Evolutionary conservation across 805 yeast species (phyloP).

Genomic region (Metschnikowia henanensis): DNA sequence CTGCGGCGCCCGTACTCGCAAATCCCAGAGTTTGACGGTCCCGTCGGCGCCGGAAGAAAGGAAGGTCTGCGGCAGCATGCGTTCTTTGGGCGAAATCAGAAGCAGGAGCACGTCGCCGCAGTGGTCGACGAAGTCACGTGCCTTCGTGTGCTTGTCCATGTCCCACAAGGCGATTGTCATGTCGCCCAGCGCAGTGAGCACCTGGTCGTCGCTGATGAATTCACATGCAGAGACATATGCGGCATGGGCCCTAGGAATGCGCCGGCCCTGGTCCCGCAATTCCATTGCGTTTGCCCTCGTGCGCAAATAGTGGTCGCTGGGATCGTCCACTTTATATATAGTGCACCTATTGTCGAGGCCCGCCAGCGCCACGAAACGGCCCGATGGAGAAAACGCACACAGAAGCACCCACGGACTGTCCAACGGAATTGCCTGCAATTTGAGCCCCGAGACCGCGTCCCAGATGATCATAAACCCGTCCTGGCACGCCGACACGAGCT

Average conservation of each 20-base stretch:
- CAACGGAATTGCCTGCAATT: slow-evolving; percentile 66
- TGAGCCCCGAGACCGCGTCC: slow-evolving; percentile 75
- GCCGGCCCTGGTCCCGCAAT: slow-evolving; percentile 12
- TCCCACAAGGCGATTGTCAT: slow-evolving; percentile 83
- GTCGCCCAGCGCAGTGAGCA: slow-evolving; percentile 81
- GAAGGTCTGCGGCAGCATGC: slow-evolving; percentile 31
- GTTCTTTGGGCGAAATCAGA: slow-evolving; percentile 13
- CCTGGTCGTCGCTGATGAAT: slow-evolving; percentile 54
- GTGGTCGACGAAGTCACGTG: slow-evolving; percentile 61
- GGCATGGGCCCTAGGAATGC: slow-evolving; percentile 58
- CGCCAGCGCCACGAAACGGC: slow-evolving; percentile 69
- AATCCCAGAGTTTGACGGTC: slow-evolving; percentile 65
- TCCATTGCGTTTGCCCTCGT: slow-evolving; percentile 11
- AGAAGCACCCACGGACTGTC: slow-evolving; percentile 79
- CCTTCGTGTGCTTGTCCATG: slow-evolving; percentile 54
- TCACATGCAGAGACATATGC: slow-evolving; percentile 79
- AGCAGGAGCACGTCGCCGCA: slow-evolving; percentile 68
- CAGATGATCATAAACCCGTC: slow-evolving; percentile 85
- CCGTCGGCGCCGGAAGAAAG: slow-evolving; percentile 72
- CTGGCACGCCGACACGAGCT: slow-evolving; percentile 72
- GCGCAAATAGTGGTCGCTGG: background rate
- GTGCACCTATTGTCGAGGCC: slow-evolving; percentile 83
- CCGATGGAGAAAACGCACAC: slow-evolving; percentile 71
- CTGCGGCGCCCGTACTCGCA: slow-evolving; percentile 40
- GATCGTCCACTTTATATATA: slow-evolving; percentile 46